These are phyloP conservation scores for Irpex rosettiformis DNA, from an alignment of 1,284 basidiomycete species.

Conservation along the genomic window DNA sequence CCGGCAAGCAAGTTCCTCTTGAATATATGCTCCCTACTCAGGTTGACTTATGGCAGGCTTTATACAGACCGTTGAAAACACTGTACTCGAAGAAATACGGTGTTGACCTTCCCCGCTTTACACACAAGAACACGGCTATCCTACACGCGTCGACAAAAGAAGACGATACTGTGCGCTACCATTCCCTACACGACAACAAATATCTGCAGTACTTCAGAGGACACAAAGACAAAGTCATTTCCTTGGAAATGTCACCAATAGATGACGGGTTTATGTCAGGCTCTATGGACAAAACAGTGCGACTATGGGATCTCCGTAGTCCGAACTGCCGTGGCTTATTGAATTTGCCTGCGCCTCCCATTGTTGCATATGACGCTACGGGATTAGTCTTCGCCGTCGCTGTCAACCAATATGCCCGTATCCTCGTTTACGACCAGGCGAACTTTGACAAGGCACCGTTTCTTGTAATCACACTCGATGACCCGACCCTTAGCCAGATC, in stretches of 20 bases:
- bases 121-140: slow-evolving; percentile 84
- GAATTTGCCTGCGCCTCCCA: slow-evolving; percentile 68
- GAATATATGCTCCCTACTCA: slow-evolving; percentile 19
- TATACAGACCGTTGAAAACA: slow-evolving; percentile 65
- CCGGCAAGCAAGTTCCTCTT: slow-evolving; percentile 80
- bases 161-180: slow-evolving; percentile 93
- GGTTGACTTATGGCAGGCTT: slow-evolving; percentile 23
- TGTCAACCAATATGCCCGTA: slow-evolving; percentile 80
- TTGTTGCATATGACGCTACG: slow-evolving; percentile 87
- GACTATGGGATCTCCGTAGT: slow-evolving; percentile 91
- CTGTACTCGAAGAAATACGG: slow-evolving; percentile 96
- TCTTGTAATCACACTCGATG: slow-evolving; percentile 76
- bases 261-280: slow-evolving; percentile 97
- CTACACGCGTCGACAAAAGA: slow-evolving; percentile 94
- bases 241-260: slow-evolving; percentile 88
- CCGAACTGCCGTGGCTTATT: slow-evolving; percentile 74
- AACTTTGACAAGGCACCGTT: slow-evolving; percentile 94
- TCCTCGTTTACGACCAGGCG: slow-evolving; percentile 85
- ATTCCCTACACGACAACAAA: slow-evolving; percentile 93
- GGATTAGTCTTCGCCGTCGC: slow-evolving; percentile 94
- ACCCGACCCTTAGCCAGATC: slow-evolving; percentile 68
- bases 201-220: slow-evolving; percentile 96
- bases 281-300: slow-evolving; percentile 92
- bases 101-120: slow-evolving; percentile 90
- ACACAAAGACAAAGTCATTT: slow-evolving; percentile 86